A percentile compares a stretch with the other conserved stretches of the same genome.
Conservation (phyloP, 1,284 basidiomycete genomes). For the Schizopora paradoxa region DNA sequence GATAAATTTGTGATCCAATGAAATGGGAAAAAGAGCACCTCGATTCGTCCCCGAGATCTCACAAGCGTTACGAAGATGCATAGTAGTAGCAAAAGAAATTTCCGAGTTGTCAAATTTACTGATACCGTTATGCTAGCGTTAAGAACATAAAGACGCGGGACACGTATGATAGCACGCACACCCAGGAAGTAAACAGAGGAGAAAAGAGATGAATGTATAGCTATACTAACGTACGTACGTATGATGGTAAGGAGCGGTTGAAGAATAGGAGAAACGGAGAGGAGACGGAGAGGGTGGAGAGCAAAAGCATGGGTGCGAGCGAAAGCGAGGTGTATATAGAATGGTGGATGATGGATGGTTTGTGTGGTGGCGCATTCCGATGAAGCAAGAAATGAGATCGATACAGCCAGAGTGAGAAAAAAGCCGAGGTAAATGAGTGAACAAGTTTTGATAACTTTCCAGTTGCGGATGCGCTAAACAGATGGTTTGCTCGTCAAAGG, state of each 20-base stretch:
- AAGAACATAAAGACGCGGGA: neutral
- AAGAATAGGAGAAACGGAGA: neutral
- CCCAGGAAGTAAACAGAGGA: too few relatives aligned
- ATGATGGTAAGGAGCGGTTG: neutral
- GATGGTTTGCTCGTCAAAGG: neutral
- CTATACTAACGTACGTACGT: neutral
- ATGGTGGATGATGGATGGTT: neutral
- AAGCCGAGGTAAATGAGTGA: constrained; percentile 1
- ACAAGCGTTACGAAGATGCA: neutral
- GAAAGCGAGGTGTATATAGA: neutral
- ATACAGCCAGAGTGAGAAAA: neutral
- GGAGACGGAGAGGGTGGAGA: neutral
- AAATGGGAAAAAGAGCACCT: too few relatives aligned
- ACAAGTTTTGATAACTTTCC: too few relatives aligned
- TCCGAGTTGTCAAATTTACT: neutral
- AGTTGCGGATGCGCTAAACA: too few relatives aligned
- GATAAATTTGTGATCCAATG: too few relatives aligned
- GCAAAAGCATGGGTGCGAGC: neutral
- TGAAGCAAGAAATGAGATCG: constrained; percentile 4
- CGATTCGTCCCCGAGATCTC: too few relatives aligned
- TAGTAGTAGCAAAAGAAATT: neutral
- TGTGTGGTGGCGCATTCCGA: constrained; percentile 11
- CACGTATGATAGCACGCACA: too few relatives aligned
- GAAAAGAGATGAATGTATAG: neutral
- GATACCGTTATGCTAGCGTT: neutral